phyloP scores from a whole-genome alignment of 495 filamentous ascomycete genomes.

The Peziza echinospora region DNA sequence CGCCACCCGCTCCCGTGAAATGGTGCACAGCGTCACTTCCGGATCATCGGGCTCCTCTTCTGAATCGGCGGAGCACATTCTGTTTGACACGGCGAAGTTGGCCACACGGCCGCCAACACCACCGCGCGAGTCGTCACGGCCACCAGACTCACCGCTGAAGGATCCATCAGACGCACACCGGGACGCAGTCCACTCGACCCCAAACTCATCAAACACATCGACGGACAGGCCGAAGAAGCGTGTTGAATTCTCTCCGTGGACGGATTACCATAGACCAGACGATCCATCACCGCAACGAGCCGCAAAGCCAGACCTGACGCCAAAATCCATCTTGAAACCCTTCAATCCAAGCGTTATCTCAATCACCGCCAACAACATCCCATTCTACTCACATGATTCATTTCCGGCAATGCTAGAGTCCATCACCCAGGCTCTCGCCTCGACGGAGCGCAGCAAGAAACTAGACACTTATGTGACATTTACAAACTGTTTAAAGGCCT shows the following conservation, averaged over 20 bases:
- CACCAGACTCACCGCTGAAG: not conserved
- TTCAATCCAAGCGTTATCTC: constrained; percentile 19
- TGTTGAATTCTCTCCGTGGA: constrained; percentile 53
- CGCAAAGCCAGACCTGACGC: constrained; percentile 20
- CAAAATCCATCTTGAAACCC: constrained; percentile 76
- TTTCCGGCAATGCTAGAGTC: constrained; percentile 68
- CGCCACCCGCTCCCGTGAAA: too few relatives aligned
- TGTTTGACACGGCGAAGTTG: too few relatives aligned
- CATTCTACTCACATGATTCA: constrained; percentile 20
- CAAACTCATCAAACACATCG: constrained; percentile 18
- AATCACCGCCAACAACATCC: constrained; percentile 10
- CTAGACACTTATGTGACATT: constrained; percentile 76
- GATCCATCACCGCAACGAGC: constrained; percentile 14
- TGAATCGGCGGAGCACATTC: too few relatives aligned
- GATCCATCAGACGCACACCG: not conserved
- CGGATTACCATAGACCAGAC: constrained; percentile 43
- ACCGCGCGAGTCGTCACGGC: constrained; percentile 32
- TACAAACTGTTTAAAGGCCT: constrained; percentile 49
- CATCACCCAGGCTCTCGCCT: constrained; percentile 52
- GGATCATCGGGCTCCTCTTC: too few relatives aligned
- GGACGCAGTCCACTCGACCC: not conserved
- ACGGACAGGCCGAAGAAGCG: constrained; percentile 35
- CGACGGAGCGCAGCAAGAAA: constrained; percentile 40
- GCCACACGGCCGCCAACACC: constrained; percentile 35
- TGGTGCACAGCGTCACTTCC: too few relatives aligned